Evolutionary conservation across 257 asterid genomes (phyloP).

Genomic region (Avicennia marina): DNA sequence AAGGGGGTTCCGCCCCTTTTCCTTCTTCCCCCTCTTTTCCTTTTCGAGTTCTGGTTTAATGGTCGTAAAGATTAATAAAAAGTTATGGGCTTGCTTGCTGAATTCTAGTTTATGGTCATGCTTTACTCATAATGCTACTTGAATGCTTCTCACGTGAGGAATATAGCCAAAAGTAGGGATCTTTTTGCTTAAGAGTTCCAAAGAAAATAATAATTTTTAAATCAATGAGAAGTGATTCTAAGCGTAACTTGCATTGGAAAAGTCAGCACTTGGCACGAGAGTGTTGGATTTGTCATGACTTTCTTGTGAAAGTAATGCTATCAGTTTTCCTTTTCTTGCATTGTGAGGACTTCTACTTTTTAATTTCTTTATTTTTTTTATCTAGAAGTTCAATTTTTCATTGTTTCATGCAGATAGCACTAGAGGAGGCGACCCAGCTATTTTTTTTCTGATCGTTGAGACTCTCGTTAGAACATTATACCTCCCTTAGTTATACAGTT

Average conservation of each 20-base stretch:
- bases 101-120: constrained; percentile 36
- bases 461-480: constrained; percentile 39
- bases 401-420: constrained; percentile 43
- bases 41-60: constrained; percentile 11
- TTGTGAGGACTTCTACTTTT: constrained; percentile 5
- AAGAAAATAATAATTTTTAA: constrained; percentile 14
- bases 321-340: not conserved
- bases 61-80: constrained; percentile 20
- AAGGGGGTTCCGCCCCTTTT: constrained; percentile 6
- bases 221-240: constrained; percentile 11
- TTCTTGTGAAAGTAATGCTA: constrained; percentile 61
- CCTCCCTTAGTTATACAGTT: constrained; percentile 19
- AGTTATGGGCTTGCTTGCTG: constrained; percentile 28
- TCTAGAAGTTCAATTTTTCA: constrained; percentile 41
- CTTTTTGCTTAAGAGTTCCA: constrained; percentile 17
- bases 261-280: constrained; percentile 26
- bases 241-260: constrained; percentile 21
- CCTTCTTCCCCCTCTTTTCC: not conserved
- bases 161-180: constrained; percentile 18
- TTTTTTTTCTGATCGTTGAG: constrained; percentile 34
- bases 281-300: constrained; percentile 43
- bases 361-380: constrained; percentile 7
- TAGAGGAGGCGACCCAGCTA: constrained; percentile 27
- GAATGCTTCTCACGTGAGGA: constrained; percentile 33
- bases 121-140: constrained; percentile 59